Conservation (phyloP, 805 yeast species). For the Myxozyma sirexii region DNA sequence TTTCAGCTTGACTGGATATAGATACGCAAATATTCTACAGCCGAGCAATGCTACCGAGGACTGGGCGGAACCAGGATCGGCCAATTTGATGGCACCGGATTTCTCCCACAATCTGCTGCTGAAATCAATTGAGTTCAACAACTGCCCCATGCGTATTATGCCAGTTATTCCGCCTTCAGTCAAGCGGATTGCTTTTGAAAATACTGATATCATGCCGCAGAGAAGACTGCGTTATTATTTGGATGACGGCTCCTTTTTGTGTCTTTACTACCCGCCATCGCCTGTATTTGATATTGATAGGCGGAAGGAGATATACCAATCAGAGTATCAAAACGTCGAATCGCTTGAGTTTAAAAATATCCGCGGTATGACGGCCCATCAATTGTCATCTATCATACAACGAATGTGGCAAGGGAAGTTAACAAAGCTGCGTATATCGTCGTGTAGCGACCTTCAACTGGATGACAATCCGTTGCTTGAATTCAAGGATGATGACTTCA, state of each 20-base stretch:
- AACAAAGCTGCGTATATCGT: not conserved
- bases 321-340: slow-evolving; percentile 8
- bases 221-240: not conserved
- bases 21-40: not conserved
- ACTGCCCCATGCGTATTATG: slow-evolving; percentile 7
- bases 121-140: not conserved
- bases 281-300: not conserved
- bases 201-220: slow-evolving; percentile 8
- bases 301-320: slow-evolving; percentile 1
- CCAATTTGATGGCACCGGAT: not conserved
- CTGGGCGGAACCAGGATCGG: slow-evolving; percentile 1
- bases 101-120: not conserved
- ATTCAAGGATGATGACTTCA: not conserved
- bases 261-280: not conserved
- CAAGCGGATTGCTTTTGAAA: not conserved
- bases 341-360: slow-evolving; percentile 9
- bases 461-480: not conserved
- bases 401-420: slow-evolving; percentile 1
- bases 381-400: slow-evolving; percentile 1
- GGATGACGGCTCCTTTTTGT: no score
- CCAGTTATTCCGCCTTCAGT: slow-evolving; percentile 12
- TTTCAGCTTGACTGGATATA: slow-evolving; percentile 3
- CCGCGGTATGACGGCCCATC: slow-evolving; percentile 1
- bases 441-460: not conserved
- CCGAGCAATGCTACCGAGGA: not conserved